Evolutionary conservation across 2,329 filamentous ascomycete genomes (phyloP).

Genomic region (Claviceps capensis): DNA sequence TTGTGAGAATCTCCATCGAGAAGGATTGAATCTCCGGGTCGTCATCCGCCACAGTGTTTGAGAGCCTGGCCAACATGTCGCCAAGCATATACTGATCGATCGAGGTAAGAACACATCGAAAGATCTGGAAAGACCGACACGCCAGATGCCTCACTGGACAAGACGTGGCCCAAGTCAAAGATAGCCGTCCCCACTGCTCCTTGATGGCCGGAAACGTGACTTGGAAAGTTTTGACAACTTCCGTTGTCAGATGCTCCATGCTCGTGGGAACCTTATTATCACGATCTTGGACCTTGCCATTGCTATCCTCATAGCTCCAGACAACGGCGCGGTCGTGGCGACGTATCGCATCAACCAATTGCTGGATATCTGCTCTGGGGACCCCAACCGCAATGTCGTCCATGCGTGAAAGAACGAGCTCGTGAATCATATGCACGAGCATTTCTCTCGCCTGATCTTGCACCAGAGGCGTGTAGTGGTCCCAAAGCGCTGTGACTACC

Average conservation of each 20-base stretch:
- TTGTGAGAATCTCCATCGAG: slow-evolving; percentile 94
- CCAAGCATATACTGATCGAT: slow-evolving; percentile 89
- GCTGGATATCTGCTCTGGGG: slow-evolving; percentile 66
- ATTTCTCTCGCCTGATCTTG: slow-evolving; percentile 96
- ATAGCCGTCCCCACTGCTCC: slow-evolving; percentile 81
- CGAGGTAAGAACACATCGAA: slow-evolving; percentile 81
- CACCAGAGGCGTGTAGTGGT: slow-evolving; percentile 88
- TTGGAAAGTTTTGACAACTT: slow-evolving; percentile 76
- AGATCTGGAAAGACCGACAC: slow-evolving; percentile 94
- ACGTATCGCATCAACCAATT: slow-evolving; percentile 76
- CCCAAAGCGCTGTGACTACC: slow-evolving; percentile 88
- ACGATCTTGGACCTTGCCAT: slow-evolving; percentile 59
- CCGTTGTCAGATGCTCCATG: slow-evolving; percentile 72
- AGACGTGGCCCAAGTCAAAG: slow-evolving; percentile 89
- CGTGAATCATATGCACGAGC: slow-evolving; percentile 94
- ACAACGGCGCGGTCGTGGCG: slow-evolving; percentile 72
- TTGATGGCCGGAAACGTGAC: slow-evolving; percentile 74
- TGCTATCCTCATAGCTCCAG: slow-evolving; percentile 91
- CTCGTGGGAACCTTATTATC: slow-evolving; percentile 71
- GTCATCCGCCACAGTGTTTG: slow-evolving; percentile 93
- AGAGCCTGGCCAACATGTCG: slow-evolving; percentile 89
- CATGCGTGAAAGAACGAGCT: slow-evolving; percentile 70
- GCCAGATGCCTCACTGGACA: slow-evolving; percentile 91
- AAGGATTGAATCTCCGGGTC: slow-evolving; percentile 92
- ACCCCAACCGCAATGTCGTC: slow-evolving; percentile 50